Conservation (phyloP, 768 basidiomycete species). For the Lactarius sanguifluus region DNA sequence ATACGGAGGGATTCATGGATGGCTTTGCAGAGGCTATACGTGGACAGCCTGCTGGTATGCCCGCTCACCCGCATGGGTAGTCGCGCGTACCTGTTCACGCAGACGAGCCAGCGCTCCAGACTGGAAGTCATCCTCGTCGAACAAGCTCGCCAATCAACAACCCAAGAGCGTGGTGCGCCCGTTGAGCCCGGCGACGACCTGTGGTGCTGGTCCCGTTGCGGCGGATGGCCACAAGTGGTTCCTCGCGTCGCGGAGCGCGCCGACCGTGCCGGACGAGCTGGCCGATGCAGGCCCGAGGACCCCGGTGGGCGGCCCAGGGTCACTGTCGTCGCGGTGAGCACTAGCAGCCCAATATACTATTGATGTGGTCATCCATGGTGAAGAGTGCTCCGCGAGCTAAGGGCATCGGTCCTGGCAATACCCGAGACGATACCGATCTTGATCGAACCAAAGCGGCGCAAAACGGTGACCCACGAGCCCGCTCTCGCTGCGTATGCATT, state of each 20-base stretch:
- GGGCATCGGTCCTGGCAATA: slow-evolving; percentile 15
- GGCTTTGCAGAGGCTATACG: slow-evolving; percentile 37
- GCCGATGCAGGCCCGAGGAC: slow-evolving; percentile 21
- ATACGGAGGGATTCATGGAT: slow-evolving; percentile 13
- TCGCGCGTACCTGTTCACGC: not conserved
- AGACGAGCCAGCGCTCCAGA: slow-evolving; percentile 31
- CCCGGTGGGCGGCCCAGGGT: slow-evolving; percentile 12
- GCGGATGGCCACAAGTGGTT: slow-evolving; percentile 25
- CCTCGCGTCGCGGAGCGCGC: slow-evolving; percentile 29
- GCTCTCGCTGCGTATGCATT: slow-evolving; percentile 25
- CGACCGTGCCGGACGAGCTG: slow-evolving; percentile 26
- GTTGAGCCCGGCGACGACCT: slow-evolving; percentile 21
- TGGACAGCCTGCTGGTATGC: slow-evolving; percentile 31
- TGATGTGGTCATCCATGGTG: not conserved
- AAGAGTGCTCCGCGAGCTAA: slow-evolving; percentile 19
- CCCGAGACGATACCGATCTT: slow-evolving; percentile 26
- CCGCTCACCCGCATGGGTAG: slow-evolving; percentile 31
- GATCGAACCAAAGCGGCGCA: slow-evolving; percentile 19
- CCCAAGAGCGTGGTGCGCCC: slow-evolving; percentile 10
- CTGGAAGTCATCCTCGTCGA: slow-evolving; percentile 30
- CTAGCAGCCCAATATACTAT: not conserved
- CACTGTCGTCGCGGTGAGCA: slow-evolving; percentile 20
- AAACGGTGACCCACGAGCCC: not conserved
- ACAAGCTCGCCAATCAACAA: not conserved
- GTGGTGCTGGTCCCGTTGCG: slow-evolving; percentile 28